Conservation (phyloP, 805 yeast genomes). For the Metschnikowia proteae region DNA sequence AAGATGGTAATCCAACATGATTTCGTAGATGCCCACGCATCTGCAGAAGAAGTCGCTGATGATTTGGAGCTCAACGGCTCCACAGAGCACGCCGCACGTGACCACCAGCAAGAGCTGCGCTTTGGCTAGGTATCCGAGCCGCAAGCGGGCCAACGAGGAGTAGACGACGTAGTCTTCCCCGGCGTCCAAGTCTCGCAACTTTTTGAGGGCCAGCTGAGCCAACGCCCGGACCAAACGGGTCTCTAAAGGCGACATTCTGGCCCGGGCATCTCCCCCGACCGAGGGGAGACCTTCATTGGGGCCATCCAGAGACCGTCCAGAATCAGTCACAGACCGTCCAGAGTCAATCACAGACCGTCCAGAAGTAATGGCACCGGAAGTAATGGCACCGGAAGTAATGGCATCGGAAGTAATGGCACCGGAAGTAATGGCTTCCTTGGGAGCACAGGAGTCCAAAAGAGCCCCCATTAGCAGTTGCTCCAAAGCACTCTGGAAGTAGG, state of each 20-base stretch:
- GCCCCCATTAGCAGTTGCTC: conserved; percentile 20
- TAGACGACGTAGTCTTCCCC: conserved; percentile 56
- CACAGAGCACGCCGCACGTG: conserved; percentile 49
- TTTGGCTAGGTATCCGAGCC: conserved; percentile 52
- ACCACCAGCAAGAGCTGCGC: conserved; percentile 57
- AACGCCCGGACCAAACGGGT: conserved; percentile 25
- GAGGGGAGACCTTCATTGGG: background rate
- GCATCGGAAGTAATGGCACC: too few relatives aligned
- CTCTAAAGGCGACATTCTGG: background rate
- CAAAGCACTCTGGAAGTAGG: conserved; percentile 22
- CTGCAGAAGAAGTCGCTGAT: conserved; percentile 46
- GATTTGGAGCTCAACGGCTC: conserved; percentile 40
- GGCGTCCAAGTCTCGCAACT: conserved; percentile 48
- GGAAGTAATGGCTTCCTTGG: background rate
- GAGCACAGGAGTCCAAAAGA: background rate
- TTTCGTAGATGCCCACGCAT: conserved; percentile 50
- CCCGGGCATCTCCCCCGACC: background rate
- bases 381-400: too few relatives aligned
- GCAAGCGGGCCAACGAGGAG: conserved; percentile 45
- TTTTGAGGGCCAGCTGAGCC: conserved; percentile 33
- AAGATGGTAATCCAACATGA: conserved; percentile 50
- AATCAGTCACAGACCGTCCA: too few relatives aligned
- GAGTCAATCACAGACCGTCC: too few relatives aligned
- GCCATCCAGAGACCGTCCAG: too few relatives aligned
- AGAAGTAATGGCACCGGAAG: too few relatives aligned